Percentiles rank a stretch among this genome's conserved stretches.
Conservation (phyloP, 2,329 filamentous ascomycete genomes). For the Calonectria pseudoturangicola region DNA sequence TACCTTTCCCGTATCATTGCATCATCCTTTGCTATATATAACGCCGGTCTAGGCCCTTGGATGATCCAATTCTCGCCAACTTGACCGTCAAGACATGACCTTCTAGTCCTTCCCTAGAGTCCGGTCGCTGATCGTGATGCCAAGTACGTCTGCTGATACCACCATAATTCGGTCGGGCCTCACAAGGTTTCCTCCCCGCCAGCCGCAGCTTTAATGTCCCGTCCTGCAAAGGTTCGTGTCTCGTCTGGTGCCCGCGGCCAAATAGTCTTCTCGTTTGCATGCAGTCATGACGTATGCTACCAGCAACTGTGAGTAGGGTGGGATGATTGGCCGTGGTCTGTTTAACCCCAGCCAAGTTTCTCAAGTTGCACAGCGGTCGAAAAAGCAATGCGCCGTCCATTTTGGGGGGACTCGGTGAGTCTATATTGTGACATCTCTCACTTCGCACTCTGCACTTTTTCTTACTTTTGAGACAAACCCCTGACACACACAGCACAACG, state of each 20-base stretch:
- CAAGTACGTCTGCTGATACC: conserved; percentile 3
- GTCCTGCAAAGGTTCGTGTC: conserved; percentile 18
- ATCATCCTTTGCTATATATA: conserved; percentile 8
- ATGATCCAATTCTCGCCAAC: neutral
- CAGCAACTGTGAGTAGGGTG: neutral
- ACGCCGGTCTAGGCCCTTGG: neutral
- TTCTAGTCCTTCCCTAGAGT: neutral
- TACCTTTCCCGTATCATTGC: neutral
- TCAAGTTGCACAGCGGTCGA: conserved; percentile 7
- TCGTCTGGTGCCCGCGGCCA: conserved; percentile 7
- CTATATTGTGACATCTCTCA: conserved; percentile 9
- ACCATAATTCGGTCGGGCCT: conserved; percentile 19
- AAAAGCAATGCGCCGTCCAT: conserved; percentile 5
- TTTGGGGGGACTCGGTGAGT: conserved; percentile 1
- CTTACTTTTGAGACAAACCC: conserved; percentile 20
- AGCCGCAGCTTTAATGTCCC: conserved; percentile 7
- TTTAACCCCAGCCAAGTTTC: conserved; percentile 12
- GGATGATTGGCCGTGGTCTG: conserved; percentile 20
- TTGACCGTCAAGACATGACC: neutral
- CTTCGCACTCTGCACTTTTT: conserved; percentile 4
- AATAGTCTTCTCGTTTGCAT: conserved; percentile 26
- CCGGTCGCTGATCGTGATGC: conserved; percentile 11
- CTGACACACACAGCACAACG: conserved; percentile 22
- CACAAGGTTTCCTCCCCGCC: neutral
- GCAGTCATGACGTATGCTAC: conserved; percentile 36